A percentile compares a stretch with the other conserved stretches of the same genome.
Conservation (phyloP, 208 protist species). For the Kentomonas sorsogonicus region DNA sequence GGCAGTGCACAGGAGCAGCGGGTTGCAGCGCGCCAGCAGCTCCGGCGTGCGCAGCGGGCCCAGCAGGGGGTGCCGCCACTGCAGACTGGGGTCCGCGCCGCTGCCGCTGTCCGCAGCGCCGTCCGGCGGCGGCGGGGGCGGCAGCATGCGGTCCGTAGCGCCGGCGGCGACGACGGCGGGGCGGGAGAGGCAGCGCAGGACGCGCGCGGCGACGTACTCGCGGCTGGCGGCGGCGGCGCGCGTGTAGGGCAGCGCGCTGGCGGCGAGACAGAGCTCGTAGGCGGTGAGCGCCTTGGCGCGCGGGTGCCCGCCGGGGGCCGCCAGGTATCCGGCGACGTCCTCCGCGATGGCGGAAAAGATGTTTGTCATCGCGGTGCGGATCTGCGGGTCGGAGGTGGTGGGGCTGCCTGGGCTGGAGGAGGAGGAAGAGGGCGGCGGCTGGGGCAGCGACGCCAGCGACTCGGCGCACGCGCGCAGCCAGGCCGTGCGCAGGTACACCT, state of each 20-base stretch:
- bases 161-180: not conserved
- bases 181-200: not conserved
- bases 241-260: conserved; percentile 7
- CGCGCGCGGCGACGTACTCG: not conserved
- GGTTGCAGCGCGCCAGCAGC: conserved; percentile 17
- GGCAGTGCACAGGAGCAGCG: conserved; percentile 26
- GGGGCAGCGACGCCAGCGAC: not conserved
- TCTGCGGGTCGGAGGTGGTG: not conserved
- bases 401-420: not conserved
- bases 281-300: conserved; percentile 23
- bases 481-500: conserved; percentile 14
- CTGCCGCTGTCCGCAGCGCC: not conserved
- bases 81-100: not conserved
- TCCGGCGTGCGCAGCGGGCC: conserved; percentile 20
- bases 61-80: conserved; percentile 18
- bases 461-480: conserved; percentile 18
- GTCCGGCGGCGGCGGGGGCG: not conserved
- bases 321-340: conserved; percentile 6
- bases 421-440: not conserved
- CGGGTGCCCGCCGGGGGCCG: conserved; percentile 13
- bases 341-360: not conserved
- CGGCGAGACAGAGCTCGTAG: conserved; percentile 14
- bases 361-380: not conserved
- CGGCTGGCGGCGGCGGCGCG: not conserved
- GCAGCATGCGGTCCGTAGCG: not conserved